These are phyloP conservation scores for Pseudohalonectria lignicola DNA, from an alignment of 2,329 filamentous ascomycete genomes.

Conservation along the genomic window DNA sequence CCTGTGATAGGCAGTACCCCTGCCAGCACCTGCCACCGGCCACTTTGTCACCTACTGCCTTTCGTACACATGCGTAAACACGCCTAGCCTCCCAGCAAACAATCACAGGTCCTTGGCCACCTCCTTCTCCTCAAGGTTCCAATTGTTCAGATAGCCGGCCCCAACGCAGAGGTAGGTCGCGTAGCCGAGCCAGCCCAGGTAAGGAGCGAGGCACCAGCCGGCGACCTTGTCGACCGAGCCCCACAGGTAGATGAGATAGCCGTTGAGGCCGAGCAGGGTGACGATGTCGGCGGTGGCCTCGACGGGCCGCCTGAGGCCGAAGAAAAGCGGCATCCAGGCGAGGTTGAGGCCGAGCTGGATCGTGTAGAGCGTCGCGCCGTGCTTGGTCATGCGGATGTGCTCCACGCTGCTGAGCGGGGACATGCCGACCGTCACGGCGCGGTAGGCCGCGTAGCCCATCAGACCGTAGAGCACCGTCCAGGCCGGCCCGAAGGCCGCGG, in stretches of 20 bases:
- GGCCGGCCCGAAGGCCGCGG: conserved; percentile 50
- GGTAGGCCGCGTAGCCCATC: conserved; percentile 86
- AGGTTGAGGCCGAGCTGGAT: conserved; percentile 79
- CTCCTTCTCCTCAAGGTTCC: conserved; percentile 39
- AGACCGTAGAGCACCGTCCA: conserved; percentile 59
- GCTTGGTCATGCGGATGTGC: conserved; percentile 48
- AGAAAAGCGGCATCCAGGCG: conserved; percentile 89
- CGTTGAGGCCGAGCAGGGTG: conserved; percentile 58
- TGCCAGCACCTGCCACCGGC: too few species aligned
- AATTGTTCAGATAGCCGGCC: conserved; percentile 56
- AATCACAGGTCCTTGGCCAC: conserved; percentile 12
- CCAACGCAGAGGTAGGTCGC: conserved; percentile 74
- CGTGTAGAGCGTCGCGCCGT: conserved; percentile 71
- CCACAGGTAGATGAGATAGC: conserved; percentile 68
- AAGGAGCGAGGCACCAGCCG: conserved; percentile 67
- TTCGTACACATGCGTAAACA: too few species aligned
- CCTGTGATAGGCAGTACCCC: background rate
- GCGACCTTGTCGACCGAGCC: conserved; percentile 60
- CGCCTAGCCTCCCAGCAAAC: too few species aligned
- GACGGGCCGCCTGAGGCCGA: conserved; percentile 60
- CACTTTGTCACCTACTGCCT: too few species aligned
- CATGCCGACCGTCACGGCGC: conserved; percentile 55
- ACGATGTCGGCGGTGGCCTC: conserved; percentile 68
- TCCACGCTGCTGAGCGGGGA: conserved; percentile 40
- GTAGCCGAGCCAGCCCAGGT: conserved; percentile 77